These are phyloP conservation scores for Candida golubevii DNA, from an alignment of 805 yeast species.

Conservation along the genomic window DNA sequence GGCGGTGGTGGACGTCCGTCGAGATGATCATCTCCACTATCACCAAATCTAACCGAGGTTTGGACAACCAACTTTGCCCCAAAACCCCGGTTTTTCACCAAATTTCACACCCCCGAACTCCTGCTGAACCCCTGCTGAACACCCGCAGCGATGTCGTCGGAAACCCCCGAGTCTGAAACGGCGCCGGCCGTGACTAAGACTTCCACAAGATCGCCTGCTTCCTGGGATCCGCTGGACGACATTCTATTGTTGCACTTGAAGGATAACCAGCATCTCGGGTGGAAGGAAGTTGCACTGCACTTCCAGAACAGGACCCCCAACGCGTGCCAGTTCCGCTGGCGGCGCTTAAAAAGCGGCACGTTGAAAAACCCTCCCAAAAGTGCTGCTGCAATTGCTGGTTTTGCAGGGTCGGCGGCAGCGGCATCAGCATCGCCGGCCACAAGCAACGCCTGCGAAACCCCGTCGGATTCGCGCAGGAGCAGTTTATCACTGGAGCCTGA, in stretches of 20 bases:
- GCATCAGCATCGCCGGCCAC: not conserved
- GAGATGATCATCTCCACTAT: slow-evolving; percentile 18
- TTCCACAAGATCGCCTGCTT: slow-evolving; percentile 40
- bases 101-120: slow-evolving; percentile 1
- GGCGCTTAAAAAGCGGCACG: slow-evolving; percentile 51
- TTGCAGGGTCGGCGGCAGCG: not conserved
- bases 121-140: not conserved
- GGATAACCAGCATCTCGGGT: slow-evolving; percentile 78
- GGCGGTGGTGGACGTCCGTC: slow-evolving; percentile 10
- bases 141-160: slow-evolving; percentile 7
- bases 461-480: slow-evolving; percentile 3
- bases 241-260: slow-evolving; percentile 52
- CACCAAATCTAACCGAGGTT: no score
- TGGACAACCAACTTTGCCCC: no score
- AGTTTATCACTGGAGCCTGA: slow-evolving; percentile 2
- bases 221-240: slow-evolving; percentile 48
- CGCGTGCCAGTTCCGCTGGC: slow-evolving; percentile 89
- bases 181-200: slow-evolving; percentile 7
- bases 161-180: slow-evolving; percentile 1
- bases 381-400: slow-evolving; percentile 15
- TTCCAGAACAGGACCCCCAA: slow-evolving; percentile 80
- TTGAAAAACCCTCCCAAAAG: slow-evolving; percentile 36
- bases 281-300: slow-evolving; percentile 82
- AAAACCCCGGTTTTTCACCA: not conserved
- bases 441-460: slow-evolving; percentile 5